Evolutionary conservation across 2,329 filamentous ascomycete genomes (phyloP).

Genomic region (Claviceps monticola): DNA sequence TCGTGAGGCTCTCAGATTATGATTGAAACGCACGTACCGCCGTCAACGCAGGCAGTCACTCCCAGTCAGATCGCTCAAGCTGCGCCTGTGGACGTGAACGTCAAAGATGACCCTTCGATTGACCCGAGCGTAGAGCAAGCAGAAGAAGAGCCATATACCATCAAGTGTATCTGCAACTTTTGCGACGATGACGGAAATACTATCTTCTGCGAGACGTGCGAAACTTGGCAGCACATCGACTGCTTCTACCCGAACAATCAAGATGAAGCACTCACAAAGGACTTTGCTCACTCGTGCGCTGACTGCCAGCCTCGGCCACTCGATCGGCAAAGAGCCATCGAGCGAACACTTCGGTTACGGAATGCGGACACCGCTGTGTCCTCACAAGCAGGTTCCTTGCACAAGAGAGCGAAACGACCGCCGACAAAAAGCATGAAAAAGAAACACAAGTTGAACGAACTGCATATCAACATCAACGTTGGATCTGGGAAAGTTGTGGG

Average conservation of each 20-base stretch:
- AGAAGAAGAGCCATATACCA: constrained; percentile 77
- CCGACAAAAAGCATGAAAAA: constrained; percentile 78
- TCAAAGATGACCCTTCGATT: constrained; percentile 24
- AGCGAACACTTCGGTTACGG: constrained; percentile 50
- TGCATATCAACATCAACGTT: constrained; percentile 43
- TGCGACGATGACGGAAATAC: constrained; percentile 94
- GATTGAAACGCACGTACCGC: constrained; percentile 43
- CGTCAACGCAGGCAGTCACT: constrained; percentile 41
- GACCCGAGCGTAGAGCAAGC: constrained; percentile 35
- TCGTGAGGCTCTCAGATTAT: constrained; percentile 43
- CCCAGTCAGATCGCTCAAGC: constrained; percentile 37
- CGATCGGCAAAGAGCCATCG: constrained; percentile 60
- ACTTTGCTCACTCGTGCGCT: constrained; percentile 71
- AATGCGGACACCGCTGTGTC: constrained; percentile 23
- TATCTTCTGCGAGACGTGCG: constrained; percentile 88
- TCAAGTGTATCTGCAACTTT: constrained; percentile 95
- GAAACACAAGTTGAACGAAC: constrained; percentile 59
- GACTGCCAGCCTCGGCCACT: constrained; percentile 72
- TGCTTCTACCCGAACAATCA: constrained; percentile 78
- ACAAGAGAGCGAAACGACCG: constrained; percentile 62
- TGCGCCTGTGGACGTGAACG: constrained; percentile 16
- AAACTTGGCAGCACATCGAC: constrained; percentile 96
- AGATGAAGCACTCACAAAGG: constrained; percentile 54
- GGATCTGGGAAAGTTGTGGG: constrained; percentile 36
- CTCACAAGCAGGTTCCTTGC: constrained; percentile 28